Evolutionary conservation across 2,329 filamentous ascomycete genomes (phyloP), one percentile per base, ranked within the genome.

Genomic region (Penicillium sp.): DNA sequence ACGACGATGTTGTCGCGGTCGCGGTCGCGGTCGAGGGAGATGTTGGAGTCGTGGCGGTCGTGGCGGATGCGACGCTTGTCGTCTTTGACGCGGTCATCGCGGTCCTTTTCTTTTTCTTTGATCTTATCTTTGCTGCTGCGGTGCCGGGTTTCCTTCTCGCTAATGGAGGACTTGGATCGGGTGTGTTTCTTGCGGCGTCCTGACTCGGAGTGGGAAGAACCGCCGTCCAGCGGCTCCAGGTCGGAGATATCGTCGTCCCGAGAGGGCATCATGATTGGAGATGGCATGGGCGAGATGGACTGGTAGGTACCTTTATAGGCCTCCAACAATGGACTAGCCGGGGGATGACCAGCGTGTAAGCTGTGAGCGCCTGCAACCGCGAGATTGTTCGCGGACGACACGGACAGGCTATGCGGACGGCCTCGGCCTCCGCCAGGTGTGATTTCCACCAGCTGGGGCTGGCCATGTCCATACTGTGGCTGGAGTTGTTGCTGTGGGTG

Each of bases 231-330:
- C 10, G 75, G 74, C 57, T 84, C 82, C 10, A 85, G 61, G 59
- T 84, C 79, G 28, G 80, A 81, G 28, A 83, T 72, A 22, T 86
- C 84, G 10, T 87, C 81, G 38, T 83, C 80, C 34, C 81, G 75
- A 50, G 69, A 88, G 25, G 75, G 81, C 25, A 93, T 80, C 68
- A 86, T 80, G 59, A 86, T 79, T 0, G 93, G 91, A 0, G 92
- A 92, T 0, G 93, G 93, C 91, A 97, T 96, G 0, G 94, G 93
- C 0, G 93, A 96, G 68, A 96, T 90, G 59, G 91, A 91, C 76
- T 98, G 94, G 69, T 96, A 98, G 0, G 93, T 96, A 41, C 94
- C 94, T 63, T 89, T 90, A 76, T 98, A 98, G 0, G 95, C 89
- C 77, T 98, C 94, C 1, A 96, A 85, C 52, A 98, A 82, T 0